Conservation (phyloP, 2,329 filamentous ascomycete species). For the Corynespora cassiicola region DNA sequence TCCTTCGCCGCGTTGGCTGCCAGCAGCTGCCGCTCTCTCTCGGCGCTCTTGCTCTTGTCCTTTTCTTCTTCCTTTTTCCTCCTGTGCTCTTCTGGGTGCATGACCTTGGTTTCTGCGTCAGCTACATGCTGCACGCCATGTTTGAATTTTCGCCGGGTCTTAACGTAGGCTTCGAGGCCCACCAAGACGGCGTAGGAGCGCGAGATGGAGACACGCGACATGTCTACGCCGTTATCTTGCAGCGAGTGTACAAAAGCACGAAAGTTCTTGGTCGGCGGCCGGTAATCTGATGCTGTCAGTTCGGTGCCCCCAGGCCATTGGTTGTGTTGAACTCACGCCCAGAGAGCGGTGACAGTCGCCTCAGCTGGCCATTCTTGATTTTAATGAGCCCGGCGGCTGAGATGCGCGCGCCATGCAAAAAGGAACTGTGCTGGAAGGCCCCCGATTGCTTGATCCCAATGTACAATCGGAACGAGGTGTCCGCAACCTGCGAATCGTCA, state of each 20-base stretch:
- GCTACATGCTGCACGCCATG: conserved; percentile 56
- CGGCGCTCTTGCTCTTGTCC: conserved; percentile 67
- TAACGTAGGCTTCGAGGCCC: conserved; percentile 80
- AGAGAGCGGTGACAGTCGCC: conserved; percentile 69
- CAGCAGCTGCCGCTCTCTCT: conserved; percentile 64
- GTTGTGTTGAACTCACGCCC: too few relatives aligned
- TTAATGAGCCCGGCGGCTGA: conserved; percentile 84
- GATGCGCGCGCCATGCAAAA: conserved; percentile 82
- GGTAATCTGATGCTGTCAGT: too few relatives aligned
- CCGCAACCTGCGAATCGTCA: conserved; percentile 60
- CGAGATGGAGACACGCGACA: conserved; percentile 78
- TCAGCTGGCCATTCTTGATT: conserved; percentile 80
- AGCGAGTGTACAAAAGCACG: conserved; percentile 79
- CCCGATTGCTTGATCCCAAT: conserved; percentile 90
- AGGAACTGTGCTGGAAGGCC: conserved; percentile 89
- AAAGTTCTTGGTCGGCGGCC: conserved; percentile 83
- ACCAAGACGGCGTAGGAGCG: conserved; percentile 83
- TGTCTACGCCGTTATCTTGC: conserved; percentile 76
- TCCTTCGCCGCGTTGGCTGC: conserved; percentile 53
- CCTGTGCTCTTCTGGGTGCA: conserved; percentile 65
- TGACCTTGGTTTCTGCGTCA: conserved; percentile 63
- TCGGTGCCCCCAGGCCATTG: too few relatives aligned
- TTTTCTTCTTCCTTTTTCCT: conserved; percentile 54
- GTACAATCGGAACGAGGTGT: conserved; percentile 84
- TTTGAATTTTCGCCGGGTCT: conserved; percentile 71